Conservation (phyloP, 1,284 basidiomycete genomes). For the Apiotrichum montevideense region DNA sequence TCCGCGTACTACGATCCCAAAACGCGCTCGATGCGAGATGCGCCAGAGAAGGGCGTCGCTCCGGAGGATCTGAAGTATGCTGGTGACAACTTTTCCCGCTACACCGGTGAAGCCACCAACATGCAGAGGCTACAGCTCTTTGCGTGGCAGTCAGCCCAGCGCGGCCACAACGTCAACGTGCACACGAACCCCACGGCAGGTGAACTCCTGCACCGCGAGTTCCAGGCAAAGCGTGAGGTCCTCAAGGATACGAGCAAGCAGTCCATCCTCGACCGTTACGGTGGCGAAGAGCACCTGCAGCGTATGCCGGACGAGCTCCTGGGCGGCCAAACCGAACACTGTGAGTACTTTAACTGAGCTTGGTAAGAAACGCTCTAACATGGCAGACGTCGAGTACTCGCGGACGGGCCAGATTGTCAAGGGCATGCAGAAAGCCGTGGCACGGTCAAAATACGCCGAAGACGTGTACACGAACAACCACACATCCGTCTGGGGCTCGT, state of each 20-base stretch:
- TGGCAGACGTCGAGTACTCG: slow-evolving; percentile 81
- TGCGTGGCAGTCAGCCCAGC: slow-evolving; percentile 90
- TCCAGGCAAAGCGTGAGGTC: slow-evolving; percentile 84
- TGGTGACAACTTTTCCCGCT: slow-evolving; percentile 91
- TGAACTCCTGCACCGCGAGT: slow-evolving; percentile 83
- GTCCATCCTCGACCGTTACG: slow-evolving; percentile 82
- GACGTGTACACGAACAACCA: slow-evolving; percentile 96
- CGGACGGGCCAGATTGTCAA: slow-evolving; percentile 83
- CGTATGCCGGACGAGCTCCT: slow-evolving; percentile 71
- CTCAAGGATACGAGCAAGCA: slow-evolving; percentile 79
- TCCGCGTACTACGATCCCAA: slow-evolving; percentile 99
- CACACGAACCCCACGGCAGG: slow-evolving; percentile 96
- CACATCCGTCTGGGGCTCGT: slow-evolving; percentile 91
- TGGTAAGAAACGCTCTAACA: not conserved
- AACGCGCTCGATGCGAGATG: slow-evolving; percentile 98
- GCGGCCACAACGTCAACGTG: slow-evolving; percentile 90
- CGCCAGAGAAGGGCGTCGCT: slow-evolving; percentile 67
- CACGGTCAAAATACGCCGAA: slow-evolving; percentile 86
- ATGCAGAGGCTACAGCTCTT: slow-evolving; percentile 91
- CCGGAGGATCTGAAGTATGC: slow-evolving; percentile 88
- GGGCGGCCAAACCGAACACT: slow-evolving; percentile 91
- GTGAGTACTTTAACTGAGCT: slow-evolving; percentile 23
- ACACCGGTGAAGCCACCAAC: slow-evolving; percentile 81
- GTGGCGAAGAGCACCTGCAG: slow-evolving; percentile 89
- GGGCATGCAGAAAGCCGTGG: slow-evolving; percentile 80